A percentile compares a stretch with the other conserved stretches of the same genome.
These are phyloP conservation scores for Selaginella moellendorffii DNA, from an alignment of 75 land plant genomes.

Conservation along the genomic window DNA sequence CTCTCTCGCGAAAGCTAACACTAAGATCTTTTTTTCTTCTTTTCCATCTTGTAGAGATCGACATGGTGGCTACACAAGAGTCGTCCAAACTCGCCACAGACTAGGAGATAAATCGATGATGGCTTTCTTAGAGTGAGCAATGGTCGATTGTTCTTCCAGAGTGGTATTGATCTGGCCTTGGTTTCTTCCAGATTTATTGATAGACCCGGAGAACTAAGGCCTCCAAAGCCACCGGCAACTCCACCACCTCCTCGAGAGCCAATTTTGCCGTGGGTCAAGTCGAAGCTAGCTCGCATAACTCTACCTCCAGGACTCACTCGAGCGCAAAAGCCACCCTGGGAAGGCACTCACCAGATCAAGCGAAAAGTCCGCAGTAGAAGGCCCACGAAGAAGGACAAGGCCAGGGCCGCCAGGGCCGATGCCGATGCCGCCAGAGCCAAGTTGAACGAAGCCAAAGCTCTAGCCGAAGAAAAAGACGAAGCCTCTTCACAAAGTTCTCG, in stretches of 20 bases:
- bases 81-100: constrained; percentile 74
- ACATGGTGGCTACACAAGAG: constrained; percentile 85
- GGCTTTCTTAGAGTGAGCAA: constrained; percentile 89
- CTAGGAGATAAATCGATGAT: constrained; percentile 93
- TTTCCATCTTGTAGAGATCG: constrained; percentile 63
- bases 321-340: neutral
- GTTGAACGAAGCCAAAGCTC: too few species aligned
- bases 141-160: neutral
- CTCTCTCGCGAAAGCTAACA: too few species aligned
- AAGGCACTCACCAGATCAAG: neutral
- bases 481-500: too few species aligned
- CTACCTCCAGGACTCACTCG: neutral
- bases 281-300: neutral
- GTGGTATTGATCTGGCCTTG: too few species aligned
- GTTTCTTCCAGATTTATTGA: neutral
- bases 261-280: neutral
- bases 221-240: neutral
- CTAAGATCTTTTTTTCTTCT: too few species aligned
- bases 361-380: neutral
- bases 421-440: too few species aligned
- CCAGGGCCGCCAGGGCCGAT: neutral
- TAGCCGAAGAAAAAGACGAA: too few species aligned
- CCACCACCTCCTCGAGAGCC: neutral
- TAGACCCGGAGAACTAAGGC: neutral
- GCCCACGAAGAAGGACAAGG: neutral